Conservation (phyloP, 345 rosid genomes). For the Anastatica hierochuntica region DNA sequence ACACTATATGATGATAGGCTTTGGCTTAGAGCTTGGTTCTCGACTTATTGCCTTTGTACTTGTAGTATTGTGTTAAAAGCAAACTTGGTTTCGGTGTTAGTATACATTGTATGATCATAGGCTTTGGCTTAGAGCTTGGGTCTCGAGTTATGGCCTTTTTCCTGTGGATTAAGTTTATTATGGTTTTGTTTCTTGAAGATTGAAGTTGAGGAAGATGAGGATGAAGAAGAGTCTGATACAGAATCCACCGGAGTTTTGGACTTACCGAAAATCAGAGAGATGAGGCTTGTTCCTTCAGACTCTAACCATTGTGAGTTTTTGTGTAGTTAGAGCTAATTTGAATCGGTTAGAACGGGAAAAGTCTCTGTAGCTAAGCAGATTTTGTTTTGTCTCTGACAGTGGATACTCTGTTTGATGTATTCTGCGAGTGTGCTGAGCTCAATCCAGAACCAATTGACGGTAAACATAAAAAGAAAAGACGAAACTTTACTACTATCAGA, state of each 20-base stretch:
- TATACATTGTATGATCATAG: too few relatives aligned
- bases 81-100: not conserved
- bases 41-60: not conserved
- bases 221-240: constrained; percentile 55
- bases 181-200: constrained; percentile 37
- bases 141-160: not conserved
- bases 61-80: not conserved
- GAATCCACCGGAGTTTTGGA: constrained; percentile 44
- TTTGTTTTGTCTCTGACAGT: constrained; percentile 37
- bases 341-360: not conserved
- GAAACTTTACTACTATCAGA: not conserved
- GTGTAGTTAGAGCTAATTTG: not conserved
- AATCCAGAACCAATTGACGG: constrained; percentile 89
- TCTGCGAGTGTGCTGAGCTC: constrained; percentile 87
- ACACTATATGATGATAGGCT: not conserved
- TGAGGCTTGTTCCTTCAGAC: constrained; percentile 93
- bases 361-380: too few relatives aligned
- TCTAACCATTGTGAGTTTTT: constrained; percentile 49
- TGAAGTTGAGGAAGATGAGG: constrained; percentile 55
- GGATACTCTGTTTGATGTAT: constrained; percentile 74
- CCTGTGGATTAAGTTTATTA: not conserved
- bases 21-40: too few relatives aligned
- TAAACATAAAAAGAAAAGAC: constrained; percentile 13
- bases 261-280: constrained; percentile 62
- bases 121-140: not conserved